phyloP scores from a whole-genome alignment of 768 basidiomycete species.

The Podaxis sp. region DNA sequence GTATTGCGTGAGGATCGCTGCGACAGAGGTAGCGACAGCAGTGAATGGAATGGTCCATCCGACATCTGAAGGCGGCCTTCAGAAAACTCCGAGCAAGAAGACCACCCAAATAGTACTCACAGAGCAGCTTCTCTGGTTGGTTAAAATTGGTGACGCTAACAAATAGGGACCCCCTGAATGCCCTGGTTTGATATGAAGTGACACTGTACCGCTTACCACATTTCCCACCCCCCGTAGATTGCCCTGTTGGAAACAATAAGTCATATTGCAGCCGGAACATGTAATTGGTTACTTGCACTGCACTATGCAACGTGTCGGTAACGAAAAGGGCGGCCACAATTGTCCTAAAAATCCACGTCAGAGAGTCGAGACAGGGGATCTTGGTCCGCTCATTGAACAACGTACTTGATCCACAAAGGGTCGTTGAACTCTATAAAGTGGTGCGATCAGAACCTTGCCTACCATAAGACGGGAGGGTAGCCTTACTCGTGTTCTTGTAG shows the following conservation, averaged over 20 bases:
- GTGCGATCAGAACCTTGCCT: conserved; percentile 13
- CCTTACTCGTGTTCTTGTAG: conserved; percentile 30
- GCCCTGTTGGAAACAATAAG: conserved; percentile 16
- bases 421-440: conserved; percentile 33
- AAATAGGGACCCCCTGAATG: background rate
- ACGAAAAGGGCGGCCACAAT: conserved; percentile 31
- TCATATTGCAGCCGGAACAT: background rate
- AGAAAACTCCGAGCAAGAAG: background rate
- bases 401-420: conserved; percentile 33
- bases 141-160: conserved; percentile 33
- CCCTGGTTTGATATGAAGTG: too few species aligned
- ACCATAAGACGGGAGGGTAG: background rate
- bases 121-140: conserved; percentile 28
- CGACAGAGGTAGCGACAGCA: conserved; percentile 40
- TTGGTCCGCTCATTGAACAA: background rate
- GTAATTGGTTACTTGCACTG: conserved; percentile 25
- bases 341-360: conserved; percentile 19
- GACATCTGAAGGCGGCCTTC: conserved; percentile 25
- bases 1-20: conserved; percentile 46
- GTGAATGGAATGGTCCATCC: conserved; percentile 50
- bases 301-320: conserved; percentile 36
- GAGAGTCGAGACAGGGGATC: background rate
- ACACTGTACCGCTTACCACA: conserved; percentile 18
- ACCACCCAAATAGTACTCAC: conserved; percentile 19
- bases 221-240: conserved; percentile 29